Evolutionary conservation across 495 filamentous ascomycete species (phyloP).

Genomic region (Penicillium pancosmium): DNA sequence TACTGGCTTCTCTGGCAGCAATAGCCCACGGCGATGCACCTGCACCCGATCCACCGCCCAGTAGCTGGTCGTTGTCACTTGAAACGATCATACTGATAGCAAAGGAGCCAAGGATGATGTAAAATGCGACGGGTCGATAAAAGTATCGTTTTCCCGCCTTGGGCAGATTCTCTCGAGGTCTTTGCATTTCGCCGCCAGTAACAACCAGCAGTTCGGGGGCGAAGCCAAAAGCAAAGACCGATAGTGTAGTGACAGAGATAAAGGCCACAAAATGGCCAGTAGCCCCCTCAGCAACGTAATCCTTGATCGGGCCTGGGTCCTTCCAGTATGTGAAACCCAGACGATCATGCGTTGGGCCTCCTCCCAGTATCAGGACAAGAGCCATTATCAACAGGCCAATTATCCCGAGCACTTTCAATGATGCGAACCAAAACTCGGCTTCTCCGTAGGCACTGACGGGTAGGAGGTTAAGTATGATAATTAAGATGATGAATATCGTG

Average conservation of each 20-base stretch:
- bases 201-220: constrained; percentile 50
- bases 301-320: constrained; percentile 64
- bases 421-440: not conserved
- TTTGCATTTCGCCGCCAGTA: constrained; percentile 60
- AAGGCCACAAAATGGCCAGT: constrained; percentile 26
- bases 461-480: not conserved
- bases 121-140: not conserved
- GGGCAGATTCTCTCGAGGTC: constrained; percentile 47
- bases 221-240: constrained; percentile 54
- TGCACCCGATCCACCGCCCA: not conserved
- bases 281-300: constrained; percentile 15
- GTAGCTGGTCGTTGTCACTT: not conserved
- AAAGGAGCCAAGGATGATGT: constrained; percentile 1
- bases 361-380: not conserved
- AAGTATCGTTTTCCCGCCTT: not conserved
- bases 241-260: constrained; percentile 37
- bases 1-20: not conserved
- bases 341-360: constrained; percentile 40
- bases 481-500: not conserved
- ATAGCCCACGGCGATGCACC: not conserved
- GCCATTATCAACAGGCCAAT: not conserved
- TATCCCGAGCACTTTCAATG: not conserved
- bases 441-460: not conserved
- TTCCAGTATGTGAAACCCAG: constrained; percentile 73
- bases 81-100: not conserved